These are phyloP conservation scores for Musa itinerans DNA, from an alignment of 176 grass and related monocot species.

Conservation along the genomic window DNA sequence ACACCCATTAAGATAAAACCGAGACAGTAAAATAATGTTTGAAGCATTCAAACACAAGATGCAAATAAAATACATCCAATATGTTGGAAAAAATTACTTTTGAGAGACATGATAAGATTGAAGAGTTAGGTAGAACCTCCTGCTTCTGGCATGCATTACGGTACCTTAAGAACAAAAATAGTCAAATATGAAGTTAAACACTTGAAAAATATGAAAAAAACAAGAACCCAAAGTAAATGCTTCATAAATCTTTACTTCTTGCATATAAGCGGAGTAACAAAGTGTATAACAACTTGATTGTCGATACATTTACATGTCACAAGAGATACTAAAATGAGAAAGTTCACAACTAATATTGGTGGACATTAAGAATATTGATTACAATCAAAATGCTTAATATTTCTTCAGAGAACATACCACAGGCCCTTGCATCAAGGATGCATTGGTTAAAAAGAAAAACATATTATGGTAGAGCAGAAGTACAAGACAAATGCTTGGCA, in stretches of 20 bases:
- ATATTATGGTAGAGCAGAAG: too few species aligned
- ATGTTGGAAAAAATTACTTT: conserved; percentile 13
- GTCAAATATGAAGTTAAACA: background rate
- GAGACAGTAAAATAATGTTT: background rate
- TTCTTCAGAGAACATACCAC: too few species aligned
- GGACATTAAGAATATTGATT: too few species aligned
- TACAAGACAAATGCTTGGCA: too few species aligned
- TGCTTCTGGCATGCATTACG: conserved; percentile 9
- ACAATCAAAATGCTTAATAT: too few species aligned
- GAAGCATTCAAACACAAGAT: conserved; percentile 1
- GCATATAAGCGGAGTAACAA: background rate
- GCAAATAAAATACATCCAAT: background rate
- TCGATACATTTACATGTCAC: background rate
- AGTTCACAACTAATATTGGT: background rate
- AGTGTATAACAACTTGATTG: background rate
- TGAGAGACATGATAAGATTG: background rate
- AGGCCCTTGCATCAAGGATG: too few species aligned
- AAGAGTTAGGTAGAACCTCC: conserved; percentile 8
- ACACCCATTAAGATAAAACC: background rate
- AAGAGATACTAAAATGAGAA: background rate
- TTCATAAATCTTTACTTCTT: background rate
- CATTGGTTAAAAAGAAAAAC: too few species aligned
- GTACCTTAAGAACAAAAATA: conserved; percentile 6
- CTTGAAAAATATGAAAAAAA: background rate
- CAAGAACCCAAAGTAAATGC: background rate